These are phyloP conservation scores for Ceriops zippeliana DNA, from an alignment of 345 rosid genomes.

Conservation along the genomic window DNA sequence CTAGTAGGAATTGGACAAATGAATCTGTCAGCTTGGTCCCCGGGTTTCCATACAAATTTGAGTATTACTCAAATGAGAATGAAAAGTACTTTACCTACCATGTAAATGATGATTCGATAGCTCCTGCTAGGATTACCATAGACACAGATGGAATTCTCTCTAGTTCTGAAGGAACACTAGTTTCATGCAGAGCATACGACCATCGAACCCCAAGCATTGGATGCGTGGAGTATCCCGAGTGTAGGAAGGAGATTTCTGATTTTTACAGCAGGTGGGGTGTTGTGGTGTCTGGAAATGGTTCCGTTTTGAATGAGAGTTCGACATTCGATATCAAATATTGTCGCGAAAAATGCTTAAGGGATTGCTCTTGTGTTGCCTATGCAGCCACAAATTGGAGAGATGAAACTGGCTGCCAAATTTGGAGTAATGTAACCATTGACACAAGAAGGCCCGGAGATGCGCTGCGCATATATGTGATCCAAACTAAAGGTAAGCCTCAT, in stretches of 20 bases:
- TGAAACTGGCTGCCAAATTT: conserved; percentile 39
- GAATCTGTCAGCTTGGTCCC: not conserved
- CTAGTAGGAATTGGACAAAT: conserved; percentile 15
- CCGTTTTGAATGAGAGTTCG: conserved; percentile 15
- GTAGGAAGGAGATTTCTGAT: not conserved
- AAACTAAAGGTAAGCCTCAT: no score
- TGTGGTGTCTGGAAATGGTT: conserved; percentile 6
- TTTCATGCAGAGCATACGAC: no score
- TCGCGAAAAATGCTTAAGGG: conserved; percentile 21
- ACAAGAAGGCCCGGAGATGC: no score
- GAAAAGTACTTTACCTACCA: conserved; percentile 16
- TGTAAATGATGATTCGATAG: no score
- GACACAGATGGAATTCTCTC: no score
- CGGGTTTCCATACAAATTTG: conserved; percentile 6
- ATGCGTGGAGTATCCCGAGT: conserved; percentile 1
- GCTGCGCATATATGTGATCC: not conserved
- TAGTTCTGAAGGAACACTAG: no score
- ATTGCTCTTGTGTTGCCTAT: conserved; percentile 43
- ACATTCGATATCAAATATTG: conserved; percentile 25
- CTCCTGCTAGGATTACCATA: no score
- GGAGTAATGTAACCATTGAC: conserved; percentile 14
- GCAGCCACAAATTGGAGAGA: conserved; percentile 26
- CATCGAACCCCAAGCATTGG: not conserved
- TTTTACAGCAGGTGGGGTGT: not conserved
- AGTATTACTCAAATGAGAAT: conserved; percentile 12